A percentile compares a stretch with the other conserved stretches of the same genome.
Conservation (phyloP, 2,329 filamentous ascomycete genomes). For the Hymenoscyphus scutula region DNA sequence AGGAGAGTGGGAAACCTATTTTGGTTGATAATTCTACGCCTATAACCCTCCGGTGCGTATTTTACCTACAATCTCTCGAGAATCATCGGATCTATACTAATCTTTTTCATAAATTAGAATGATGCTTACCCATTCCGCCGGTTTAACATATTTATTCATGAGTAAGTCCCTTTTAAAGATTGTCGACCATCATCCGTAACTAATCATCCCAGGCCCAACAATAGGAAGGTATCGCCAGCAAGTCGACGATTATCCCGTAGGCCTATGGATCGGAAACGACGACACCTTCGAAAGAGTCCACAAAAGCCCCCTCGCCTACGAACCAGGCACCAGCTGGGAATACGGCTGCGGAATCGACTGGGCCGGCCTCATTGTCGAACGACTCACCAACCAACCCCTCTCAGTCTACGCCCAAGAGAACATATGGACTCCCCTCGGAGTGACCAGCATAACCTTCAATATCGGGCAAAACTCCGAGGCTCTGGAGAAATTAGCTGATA, state of each 20-base stretch:
- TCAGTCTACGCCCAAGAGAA: conserved; percentile 46
- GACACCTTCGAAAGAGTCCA: conserved; percentile 11
- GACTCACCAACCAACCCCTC: conserved; percentile 31
- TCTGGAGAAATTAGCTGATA: conserved; percentile 20
- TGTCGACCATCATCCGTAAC: not conserved
- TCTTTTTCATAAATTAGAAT: conserved; percentile 18
- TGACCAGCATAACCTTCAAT: conserved; percentile 26
- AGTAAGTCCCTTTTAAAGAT: not conserved
- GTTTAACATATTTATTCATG: conserved; percentile 30
- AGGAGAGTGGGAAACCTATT: conserved; percentile 22
- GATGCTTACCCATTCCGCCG: conserved; percentile 31
- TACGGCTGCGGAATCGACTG: conserved; percentile 55
- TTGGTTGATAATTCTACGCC: conserved; percentile 24
- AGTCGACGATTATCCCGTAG: not conserved
- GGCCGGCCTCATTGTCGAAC: conserved; percentile 51
- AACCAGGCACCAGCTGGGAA: conserved; percentile 61
- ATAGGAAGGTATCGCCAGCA: conserved; percentile 17
- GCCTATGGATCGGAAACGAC: not conserved
- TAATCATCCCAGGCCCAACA: conserved; percentile 13
- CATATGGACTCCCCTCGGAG: conserved; percentile 38
- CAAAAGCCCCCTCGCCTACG: conserved; percentile 54
- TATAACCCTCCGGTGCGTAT: conserved; percentile 33
- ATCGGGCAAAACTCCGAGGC: conserved; percentile 20
- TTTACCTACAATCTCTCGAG: not conserved
- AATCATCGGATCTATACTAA: too few species aligned